Percentiles rank a stretch among this genome's conserved stretches.
These are phyloP conservation scores for Annona squamosa DNA, from an alignment of 164 flowering plant species.

Conservation along the genomic window DNA sequence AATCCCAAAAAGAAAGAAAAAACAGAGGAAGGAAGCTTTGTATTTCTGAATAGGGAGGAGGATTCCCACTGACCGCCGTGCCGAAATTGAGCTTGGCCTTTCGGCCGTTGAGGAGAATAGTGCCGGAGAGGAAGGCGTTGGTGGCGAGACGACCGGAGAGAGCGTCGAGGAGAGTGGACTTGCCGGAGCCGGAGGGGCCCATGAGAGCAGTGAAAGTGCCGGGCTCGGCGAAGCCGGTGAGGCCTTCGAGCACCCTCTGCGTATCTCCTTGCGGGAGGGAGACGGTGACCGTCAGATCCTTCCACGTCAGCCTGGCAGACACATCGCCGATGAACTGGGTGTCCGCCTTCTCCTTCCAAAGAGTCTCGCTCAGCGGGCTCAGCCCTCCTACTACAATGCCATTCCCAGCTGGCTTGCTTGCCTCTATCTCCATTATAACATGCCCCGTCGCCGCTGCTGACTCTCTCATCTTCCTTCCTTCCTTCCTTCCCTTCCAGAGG, in stretches of 20 bases:
- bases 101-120: slow-evolving; percentile 75
- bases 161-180: slow-evolving; percentile 86
- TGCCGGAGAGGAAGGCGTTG: slow-evolving; percentile 80
- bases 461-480: slow-evolving; percentile 6
- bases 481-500: background rate
- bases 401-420: slow-evolving; percentile 27
- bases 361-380: slow-evolving; percentile 77
- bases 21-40: background rate
- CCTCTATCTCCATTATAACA: slow-evolving; percentile 51
- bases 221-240: slow-evolving; percentile 83
- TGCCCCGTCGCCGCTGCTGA: slow-evolving; percentile 9
- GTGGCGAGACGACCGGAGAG: slow-evolving; percentile 81
- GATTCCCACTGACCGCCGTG: slow-evolving; percentile 50
- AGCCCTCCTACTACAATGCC: slow-evolving; percentile 41
- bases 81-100: slow-evolving; percentile 86
- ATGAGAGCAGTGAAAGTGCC: slow-evolving; percentile 74
- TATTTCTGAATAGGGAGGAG: no score
- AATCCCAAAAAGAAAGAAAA: background rate
- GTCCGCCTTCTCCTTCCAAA: slow-evolving; percentile 61
- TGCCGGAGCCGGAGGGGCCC: slow-evolving; percentile 97
- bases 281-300: slow-evolving; percentile 79
- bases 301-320: slow-evolving; percentile 84
- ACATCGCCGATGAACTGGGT: slow-evolving; percentile 63
- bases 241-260: slow-evolving; percentile 64
- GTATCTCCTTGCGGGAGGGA: slow-evolving; percentile 56